These are phyloP conservation scores for Phymatotrichopsis omnivora DNA, from an alignment of 2,329 filamentous ascomycete genomes.

Conservation along the genomic window DNA sequence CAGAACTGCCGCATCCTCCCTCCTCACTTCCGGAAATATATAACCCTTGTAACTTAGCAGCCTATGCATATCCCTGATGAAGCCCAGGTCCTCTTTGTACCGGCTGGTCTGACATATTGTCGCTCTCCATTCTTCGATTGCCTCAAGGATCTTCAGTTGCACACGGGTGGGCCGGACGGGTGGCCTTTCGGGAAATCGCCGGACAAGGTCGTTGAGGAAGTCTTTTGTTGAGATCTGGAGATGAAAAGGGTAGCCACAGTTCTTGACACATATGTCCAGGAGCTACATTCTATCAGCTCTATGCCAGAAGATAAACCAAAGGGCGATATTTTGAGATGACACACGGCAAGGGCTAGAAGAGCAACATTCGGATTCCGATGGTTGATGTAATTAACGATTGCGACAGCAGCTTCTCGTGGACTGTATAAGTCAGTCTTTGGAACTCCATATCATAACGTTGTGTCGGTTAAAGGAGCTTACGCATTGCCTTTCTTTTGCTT, in stretches of 20 bases:
- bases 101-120: conserved; percentile 97
- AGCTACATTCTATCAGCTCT: conserved; percentile 43
- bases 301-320: conserved; percentile 10
- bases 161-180: conserved; percentile 77
- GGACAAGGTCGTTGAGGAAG: conserved; percentile 94
- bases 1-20: conserved; percentile 89
- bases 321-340: conserved; percentile 30
- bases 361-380: conserved; percentile 94
- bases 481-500: conserved; percentile 95
- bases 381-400: conserved; percentile 91
- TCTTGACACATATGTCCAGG: conserved; percentile 98
- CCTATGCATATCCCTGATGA: conserved; percentile 95
- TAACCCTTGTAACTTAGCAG: conserved; percentile 95
- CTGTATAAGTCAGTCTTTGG: conserved; percentile 33
- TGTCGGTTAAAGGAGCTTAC: conserved; percentile 37
- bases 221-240: conserved; percentile 98
- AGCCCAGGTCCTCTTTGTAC: conserved; percentile 94
- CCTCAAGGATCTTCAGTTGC: conserved; percentile 84
- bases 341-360: conserved; percentile 66
- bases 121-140: conserved; percentile 95
- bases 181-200: conserved; percentile 87
- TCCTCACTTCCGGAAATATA: conserved; percentile 79
- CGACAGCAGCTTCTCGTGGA: conserved; percentile 84
- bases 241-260: conserved; percentile 98
- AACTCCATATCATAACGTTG: neutral